phyloP scores from a whole-genome alignment of 768 basidiomycete genomes.

The Flagelloscypha sp. region DNA sequence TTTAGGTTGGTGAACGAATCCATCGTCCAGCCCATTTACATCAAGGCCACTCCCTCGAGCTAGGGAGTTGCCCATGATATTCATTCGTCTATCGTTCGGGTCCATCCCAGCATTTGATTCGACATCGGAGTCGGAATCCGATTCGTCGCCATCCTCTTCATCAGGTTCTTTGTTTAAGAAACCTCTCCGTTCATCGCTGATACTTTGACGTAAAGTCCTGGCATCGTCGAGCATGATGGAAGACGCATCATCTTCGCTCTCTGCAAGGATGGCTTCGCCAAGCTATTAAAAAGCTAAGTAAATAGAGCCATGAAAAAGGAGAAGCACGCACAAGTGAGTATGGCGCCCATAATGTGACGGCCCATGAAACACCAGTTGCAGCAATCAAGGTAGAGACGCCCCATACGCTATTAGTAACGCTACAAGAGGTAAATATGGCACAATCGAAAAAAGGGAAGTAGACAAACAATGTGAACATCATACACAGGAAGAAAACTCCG shows the following conservation, averaged over 20 bases:
- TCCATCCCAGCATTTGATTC: slow-evolving; percentile 8
- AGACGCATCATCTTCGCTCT: slow-evolving; percentile 25
- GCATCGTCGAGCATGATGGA: slow-evolving; percentile 40
- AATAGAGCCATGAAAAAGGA: slow-evolving; percentile 1
- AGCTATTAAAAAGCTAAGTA: slow-evolving; percentile 38
- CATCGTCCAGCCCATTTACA: slow-evolving; percentile 17
- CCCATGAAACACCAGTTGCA: slow-evolving; percentile 86
- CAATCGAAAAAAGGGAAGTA: slow-evolving; percentile 2
- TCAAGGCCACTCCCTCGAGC: slow-evolving; percentile 25
- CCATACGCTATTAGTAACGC: slow-evolving; percentile 60
- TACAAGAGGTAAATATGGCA: slow-evolving; percentile 20
- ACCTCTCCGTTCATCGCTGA: too few relatives aligned
- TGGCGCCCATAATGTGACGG: slow-evolving; percentile 87
- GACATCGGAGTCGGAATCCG: slow-evolving; percentile 5
- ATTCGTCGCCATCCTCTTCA: slow-evolving; percentile 14
- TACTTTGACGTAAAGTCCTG: slow-evolving; percentile 26
- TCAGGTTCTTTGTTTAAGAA: slow-evolving; percentile 1
- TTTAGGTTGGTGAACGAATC: slow-evolving; percentile 9
- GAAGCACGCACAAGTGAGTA: slow-evolving; percentile 64
- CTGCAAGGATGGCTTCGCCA: slow-evolving; percentile 77
- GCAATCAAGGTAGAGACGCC: slow-evolving; percentile 73
- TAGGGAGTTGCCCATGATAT: slow-evolving; percentile 18
- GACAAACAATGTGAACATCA: slow-evolving; percentile 79
- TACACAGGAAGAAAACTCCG: slow-evolving; percentile 62
- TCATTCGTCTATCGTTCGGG: slow-evolving; percentile 19